Evolutionary conservation across 2,329 filamentous ascomycete species (phyloP), one percentile per base, ranked within the genome.

Genomic region (Talaromyces verruculosus): DNA sequence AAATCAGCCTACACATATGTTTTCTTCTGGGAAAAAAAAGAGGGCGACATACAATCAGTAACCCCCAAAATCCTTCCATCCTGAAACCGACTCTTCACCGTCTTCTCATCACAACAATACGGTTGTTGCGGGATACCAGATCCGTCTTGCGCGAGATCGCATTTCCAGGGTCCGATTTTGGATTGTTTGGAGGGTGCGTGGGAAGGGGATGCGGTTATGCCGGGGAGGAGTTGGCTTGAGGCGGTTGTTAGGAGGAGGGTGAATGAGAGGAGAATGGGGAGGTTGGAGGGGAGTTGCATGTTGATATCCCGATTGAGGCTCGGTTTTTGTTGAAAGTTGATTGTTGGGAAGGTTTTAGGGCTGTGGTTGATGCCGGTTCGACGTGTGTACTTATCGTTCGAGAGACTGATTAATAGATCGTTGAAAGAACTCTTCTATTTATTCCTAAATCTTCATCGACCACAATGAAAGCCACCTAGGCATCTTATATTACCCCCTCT

Each of bases 211-310:
- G 39, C 10, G 59, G 41, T 22, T 61, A 67, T 25, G 8, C 3
- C 39, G 68, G 65, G 22, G 65, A 65, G 45, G 66, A 68, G 61
- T 64, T 70, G 64, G 67, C 61, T n/a, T 61, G 72, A 28, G 69
- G 71, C 35, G 13, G 62, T 25, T 3, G 39, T 43, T 15, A 47
- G 22, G 51, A 64, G 41, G n/a, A 47, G 17, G 62, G 61, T n/a
- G 28, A 58, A 3, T 19, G 28, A n/a, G 3, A 47, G 51, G 10
- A 43, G 7, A 2, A 55, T 37, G 0, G 37, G n/a, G 13, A 30
- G 19, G 35, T 49, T 62, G 10, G 47, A 22, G 35, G 19, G 33
- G 17, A 63, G 39, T 25, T 63, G 61, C 61, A 63, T 53, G 17
- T 15, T 22, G 13, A 25, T 19, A 4, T 19, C 6, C 37, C 28